phyloP scores from a whole-genome alignment of 1,139 yeast species.

The Debaryomycetaceae sp. region DNA sequence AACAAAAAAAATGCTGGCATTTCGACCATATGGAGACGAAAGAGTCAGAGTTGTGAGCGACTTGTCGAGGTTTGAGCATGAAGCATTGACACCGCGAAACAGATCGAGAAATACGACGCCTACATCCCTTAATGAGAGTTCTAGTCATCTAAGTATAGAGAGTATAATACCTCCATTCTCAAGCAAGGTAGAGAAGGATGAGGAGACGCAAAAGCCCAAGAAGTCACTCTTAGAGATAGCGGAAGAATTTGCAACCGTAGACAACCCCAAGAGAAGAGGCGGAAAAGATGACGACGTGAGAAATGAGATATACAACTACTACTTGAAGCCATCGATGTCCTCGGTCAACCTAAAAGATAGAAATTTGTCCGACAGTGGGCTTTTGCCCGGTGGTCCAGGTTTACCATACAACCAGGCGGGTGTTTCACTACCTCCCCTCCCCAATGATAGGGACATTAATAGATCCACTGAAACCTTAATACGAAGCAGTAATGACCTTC shows the following conservation, averaged over 20 bases:
- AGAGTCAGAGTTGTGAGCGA: constrained; percentile 27
- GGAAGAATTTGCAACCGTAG: constrained; percentile 7
- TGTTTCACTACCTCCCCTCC: background rate
- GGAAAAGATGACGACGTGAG: constrained; percentile 8
- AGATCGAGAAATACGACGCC: constrained; percentile 30
- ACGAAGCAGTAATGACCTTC: constrained; percentile 12
- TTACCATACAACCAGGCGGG: background rate
- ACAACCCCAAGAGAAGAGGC: constrained; percentile 8
- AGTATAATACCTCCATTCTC: constrained; percentile 14
- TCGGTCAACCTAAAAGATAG: constrained; percentile 7
- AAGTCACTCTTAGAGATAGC: constrained; percentile 13
- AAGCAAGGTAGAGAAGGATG: constrained; percentile 1
- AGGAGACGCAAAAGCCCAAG: constrained; percentile 8
- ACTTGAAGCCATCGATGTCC: constrained; percentile 14
- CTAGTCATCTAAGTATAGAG: constrained; percentile 13
- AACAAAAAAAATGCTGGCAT: constrained; percentile 12
- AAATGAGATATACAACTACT: constrained; percentile 18
- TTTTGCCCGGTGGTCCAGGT: background rate
- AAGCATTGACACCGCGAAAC: constrained; percentile 17
- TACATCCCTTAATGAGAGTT: constrained; percentile 16
- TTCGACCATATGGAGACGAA: constrained; percentile 21
- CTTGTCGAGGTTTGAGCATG: constrained; percentile 28
- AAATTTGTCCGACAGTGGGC: constrained; percentile 13
- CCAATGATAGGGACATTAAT: background rate
- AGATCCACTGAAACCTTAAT: background rate